These are phyloP conservation scores for Vinca major DNA, from an alignment of 305 asterid species.

Conservation along the genomic window DNA sequence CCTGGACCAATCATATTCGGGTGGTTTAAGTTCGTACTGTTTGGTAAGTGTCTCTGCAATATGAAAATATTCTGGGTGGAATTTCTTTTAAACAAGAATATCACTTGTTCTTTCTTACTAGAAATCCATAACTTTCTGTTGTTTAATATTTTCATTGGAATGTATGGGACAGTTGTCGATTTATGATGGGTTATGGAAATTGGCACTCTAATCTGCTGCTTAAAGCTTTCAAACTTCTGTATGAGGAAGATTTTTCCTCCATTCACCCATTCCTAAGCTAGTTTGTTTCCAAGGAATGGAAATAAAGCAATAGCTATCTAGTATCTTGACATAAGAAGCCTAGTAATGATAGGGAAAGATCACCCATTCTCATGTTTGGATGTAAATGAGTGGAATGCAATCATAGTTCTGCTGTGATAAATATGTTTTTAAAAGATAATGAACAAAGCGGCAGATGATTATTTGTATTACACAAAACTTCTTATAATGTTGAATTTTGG, in stretches of 20 bases:
- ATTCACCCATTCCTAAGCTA: not conserved
- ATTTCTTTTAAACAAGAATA: not conserved
- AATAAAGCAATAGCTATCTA: not conserved
- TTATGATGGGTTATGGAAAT: not conserved
- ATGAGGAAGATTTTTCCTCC: not conserved
- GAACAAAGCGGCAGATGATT: not conserved
- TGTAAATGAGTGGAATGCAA: not conserved
- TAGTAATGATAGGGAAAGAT: not conserved
- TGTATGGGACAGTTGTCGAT: not conserved
- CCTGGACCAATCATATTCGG: slow-evolving; percentile 94
- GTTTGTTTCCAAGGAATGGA: slow-evolving; percentile 3
- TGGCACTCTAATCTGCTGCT: not conserved
- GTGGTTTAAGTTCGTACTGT: slow-evolving; percentile 95
- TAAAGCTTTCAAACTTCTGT: not conserved
- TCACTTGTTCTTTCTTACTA: not conserved
- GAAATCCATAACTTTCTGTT: not conserved
- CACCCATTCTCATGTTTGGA: not conserved
- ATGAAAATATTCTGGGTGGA: not conserved
- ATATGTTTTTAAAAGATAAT: not conserved
- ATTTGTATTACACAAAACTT: not conserved
- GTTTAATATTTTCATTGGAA: not conserved
- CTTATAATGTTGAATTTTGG: not conserved
- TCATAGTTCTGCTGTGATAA: not conserved
- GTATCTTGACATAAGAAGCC: not conserved
- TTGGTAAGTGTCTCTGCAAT: slow-evolving; percentile 50